Evolutionary conservation across 257 asterid species (phyloP).

Genomic region (Solanum gracilifrons): DNA sequence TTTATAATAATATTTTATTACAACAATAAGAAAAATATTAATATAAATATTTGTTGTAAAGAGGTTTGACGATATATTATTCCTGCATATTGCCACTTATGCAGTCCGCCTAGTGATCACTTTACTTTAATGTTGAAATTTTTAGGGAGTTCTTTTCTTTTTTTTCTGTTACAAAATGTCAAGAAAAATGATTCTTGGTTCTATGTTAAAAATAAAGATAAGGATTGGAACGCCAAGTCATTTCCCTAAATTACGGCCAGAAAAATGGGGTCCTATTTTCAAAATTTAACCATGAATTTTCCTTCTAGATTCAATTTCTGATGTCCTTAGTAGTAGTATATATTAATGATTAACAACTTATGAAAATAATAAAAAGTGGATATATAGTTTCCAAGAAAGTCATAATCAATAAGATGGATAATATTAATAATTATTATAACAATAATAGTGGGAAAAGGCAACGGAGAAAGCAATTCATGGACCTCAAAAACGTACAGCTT

Average conservation of each 20-base stretch:
- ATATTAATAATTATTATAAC: not conserved
- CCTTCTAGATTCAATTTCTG: not conserved
- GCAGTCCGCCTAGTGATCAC: not conserved
- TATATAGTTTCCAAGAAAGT: no score
- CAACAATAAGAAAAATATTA: no score
- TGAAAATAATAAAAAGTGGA: no score
- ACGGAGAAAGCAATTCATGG: not conserved
- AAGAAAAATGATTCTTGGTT: not conserved
- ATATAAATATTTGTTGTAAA: not conserved
- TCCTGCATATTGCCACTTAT: constrained; percentile 7
- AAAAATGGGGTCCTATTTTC: not conserved
- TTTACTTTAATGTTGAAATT: not conserved
- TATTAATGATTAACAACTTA: no score
- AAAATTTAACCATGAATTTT: not conserved
- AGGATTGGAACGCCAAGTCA: not conserved
- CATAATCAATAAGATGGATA: no score
- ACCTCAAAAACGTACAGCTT: not conserved
- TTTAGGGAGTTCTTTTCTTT: not conserved
- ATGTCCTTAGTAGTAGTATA: no score
- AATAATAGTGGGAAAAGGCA: not conserved
- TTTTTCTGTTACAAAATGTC: not conserved
- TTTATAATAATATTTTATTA: not conserved
- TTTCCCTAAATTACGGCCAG: not conserved
- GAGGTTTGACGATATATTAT: not conserved
- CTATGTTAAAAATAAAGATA: not conserved